Percentiles rank a stretch among this genome's conserved stretches.
Conservation (phyloP, 257 asterid genomes). For the Gentiana macrophylla region DNA sequence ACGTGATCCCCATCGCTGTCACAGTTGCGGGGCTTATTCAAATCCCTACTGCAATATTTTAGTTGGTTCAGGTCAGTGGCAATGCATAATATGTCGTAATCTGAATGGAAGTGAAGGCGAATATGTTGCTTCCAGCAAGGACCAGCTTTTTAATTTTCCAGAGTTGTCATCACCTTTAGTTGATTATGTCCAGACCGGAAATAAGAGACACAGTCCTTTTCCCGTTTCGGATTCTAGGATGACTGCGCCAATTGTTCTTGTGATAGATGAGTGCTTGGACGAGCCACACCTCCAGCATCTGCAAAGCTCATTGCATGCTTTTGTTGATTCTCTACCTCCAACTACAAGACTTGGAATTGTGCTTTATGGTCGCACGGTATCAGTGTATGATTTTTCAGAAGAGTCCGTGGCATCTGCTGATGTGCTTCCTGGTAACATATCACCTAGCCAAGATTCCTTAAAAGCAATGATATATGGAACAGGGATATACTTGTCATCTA, state of each 20-base stretch:
- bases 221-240: conserved; percentile 77
- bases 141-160: conserved; percentile 64
- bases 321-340: conserved; percentile 82
- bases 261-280: conserved; percentile 88
- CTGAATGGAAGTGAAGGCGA: conserved; percentile 89
- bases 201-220: conserved; percentile 66
- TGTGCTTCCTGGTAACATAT: conserved; percentile 67
- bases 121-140: conserved; percentile 73
- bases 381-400: conserved; percentile 89
- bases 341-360: conserved; percentile 79
- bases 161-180: conserved; percentile 71
- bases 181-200: conserved; percentile 68
- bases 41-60: conserved; percentile 82
- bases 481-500: conserved; percentile 74
- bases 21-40: conserved; percentile 83
- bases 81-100: conserved; percentile 77
- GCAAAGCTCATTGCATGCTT: conserved; percentile 94
- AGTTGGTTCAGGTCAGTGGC: conserved; percentile 97
- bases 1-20: conserved; percentile 88
- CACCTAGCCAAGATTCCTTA: conserved; percentile 68
- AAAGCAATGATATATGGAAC: conserved; percentile 83
- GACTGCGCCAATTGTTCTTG: conserved; percentile 74
- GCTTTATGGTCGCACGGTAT: conserved; percentile 74
- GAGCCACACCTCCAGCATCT: conserved; percentile 88
- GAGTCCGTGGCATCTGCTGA: conserved; percentile 83